Evolutionary conservation across 331 rosid species (phyloP).

Genomic region (Telfairia occidentalis): DNA sequence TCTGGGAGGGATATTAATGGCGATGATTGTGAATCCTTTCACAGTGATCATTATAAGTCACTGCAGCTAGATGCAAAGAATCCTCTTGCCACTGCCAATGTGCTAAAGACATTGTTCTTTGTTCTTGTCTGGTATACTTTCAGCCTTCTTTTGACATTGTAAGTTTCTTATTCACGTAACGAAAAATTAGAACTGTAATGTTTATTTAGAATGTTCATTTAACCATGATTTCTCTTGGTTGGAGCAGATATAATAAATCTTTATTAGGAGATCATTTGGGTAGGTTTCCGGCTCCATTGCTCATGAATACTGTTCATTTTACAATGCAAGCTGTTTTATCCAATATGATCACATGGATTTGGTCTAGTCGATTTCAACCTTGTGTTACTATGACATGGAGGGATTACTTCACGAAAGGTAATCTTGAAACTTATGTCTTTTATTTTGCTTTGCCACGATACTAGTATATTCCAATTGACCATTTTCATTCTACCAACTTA

Average conservation of each 20-base stretch:
- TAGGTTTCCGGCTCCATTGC: constrained; percentile 87
- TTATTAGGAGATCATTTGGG: constrained; percentile 87
- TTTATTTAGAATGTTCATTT: background rate
- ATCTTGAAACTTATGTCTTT: background rate
- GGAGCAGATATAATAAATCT: constrained; percentile 83
- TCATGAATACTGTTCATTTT: constrained; percentile 90
- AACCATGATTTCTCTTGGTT: constrained; percentile 17
- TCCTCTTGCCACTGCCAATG: constrained; percentile 36
- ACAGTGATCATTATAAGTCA: constrained; percentile 26
- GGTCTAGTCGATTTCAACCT: constrained; percentile 67
- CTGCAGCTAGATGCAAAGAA: constrained; percentile 19
- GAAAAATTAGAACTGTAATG: background rate
- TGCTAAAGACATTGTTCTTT: constrained; percentile 72
- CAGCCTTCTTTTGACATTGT: constrained; percentile 93
- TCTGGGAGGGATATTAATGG: constrained; percentile 29
- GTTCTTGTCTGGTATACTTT: constrained; percentile 79
- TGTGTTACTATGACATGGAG: constrained; percentile 74
- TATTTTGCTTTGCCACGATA: constrained; percentile 2
- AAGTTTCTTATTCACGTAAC: constrained; percentile 34
- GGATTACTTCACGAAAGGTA: constrained; percentile 87
- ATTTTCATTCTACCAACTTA: background rate
- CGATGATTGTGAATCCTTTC: constrained; percentile 18
- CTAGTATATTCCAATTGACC: background rate
- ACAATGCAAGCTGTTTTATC: constrained; percentile 85
- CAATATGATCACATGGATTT: constrained; percentile 68